Evolutionary conservation across 2,329 filamentous ascomycete genomes (phyloP), one percentile per base, ranked within the genome.

Genomic region (Neurospora sp.): DNA sequence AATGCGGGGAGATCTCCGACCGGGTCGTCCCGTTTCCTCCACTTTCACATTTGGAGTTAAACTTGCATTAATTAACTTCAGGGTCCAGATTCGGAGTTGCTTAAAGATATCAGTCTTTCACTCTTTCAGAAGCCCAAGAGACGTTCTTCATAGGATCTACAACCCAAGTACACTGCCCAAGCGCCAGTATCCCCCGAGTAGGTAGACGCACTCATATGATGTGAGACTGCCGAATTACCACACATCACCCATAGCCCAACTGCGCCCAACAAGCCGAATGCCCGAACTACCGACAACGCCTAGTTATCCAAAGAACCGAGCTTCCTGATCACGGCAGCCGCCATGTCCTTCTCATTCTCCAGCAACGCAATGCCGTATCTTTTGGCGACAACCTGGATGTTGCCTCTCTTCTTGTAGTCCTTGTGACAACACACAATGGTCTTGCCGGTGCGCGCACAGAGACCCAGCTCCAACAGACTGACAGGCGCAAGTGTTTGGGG

Each of bases 401-500:
- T 89, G 0, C 87, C 88, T n/a, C 81, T 81, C 76, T 88, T 88
- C 78, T 78, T 82, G 74, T 86, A 91, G 0, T 81, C 81, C 33
- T 80, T 76, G 1, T 82, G 80, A 66, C 84, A 87, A 57, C 84
- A 83, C 0, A 89, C 87, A 11, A 90, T 78, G 1, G 82, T 80
- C 75, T 83, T 86, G 1, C 78, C 78, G 1, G 67, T 67, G 17
- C 74, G 78, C 2, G 83, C 83, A 66, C 80, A 84, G 4, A 91
- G 78, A 0, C 88, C 88, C 19, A 91, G 77, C 78, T 91, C 88
- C 65, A 90, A 77, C 74, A 91, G 77, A 40, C 84, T 88, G 36
- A 90, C 82, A 1, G 86, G 85, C 8, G 87, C 86, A 66, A 81
- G 79, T 0, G 85, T 87, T 2, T 72, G 78, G 1, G 81, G 79